Evolutionary conservation across 1,284 basidiomycete species (phyloP).

Genomic region (Mycena sp.): DNA sequence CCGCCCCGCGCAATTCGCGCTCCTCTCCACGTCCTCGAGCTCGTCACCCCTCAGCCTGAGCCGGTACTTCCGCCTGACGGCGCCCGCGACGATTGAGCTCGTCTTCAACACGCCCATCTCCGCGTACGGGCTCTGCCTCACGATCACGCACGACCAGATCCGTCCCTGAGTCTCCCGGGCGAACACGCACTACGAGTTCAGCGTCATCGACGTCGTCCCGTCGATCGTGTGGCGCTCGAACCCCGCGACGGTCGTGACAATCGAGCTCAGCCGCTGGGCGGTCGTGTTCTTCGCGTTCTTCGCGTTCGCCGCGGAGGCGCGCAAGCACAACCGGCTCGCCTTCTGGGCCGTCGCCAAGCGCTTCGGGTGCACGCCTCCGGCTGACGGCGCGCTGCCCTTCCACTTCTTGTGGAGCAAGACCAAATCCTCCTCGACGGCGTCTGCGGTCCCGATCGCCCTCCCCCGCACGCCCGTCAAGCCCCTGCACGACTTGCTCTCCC

Average conservation of each 20-base stretch:
- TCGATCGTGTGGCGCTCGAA: too few species aligned
- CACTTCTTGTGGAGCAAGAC: not conserved
- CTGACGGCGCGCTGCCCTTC: not conserved
- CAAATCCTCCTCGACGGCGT: not conserved
- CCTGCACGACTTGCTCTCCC: not conserved
- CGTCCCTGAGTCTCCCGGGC: too few species aligned
- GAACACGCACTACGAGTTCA: too few species aligned
- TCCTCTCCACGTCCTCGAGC: slow-evolving; percentile 44
- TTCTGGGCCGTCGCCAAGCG: too few species aligned
- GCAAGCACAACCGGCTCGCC: too few species aligned
- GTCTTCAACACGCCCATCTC: slow-evolving; percentile 49
- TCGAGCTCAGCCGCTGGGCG: too few species aligned
- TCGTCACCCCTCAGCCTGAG: slow-evolving; percentile 41
- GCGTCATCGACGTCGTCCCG: too few species aligned
- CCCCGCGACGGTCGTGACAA: too few species aligned
- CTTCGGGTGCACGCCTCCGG: not conserved
- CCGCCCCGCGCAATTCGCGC: slow-evolving; percentile 50
- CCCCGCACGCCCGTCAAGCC: slow-evolving; percentile 22
- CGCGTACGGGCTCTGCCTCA: slow-evolving; percentile 34
- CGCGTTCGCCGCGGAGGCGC: too few species aligned
- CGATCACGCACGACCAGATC: slow-evolving; percentile 36
- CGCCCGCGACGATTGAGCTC: slow-evolving; percentile 56
- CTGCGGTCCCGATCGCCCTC: slow-evolving; percentile 2
- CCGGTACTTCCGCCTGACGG: slow-evolving; percentile 66
- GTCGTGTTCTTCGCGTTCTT: slow-evolving; percentile 59